Evolutionary conservation across 2,329 filamentous ascomycete species (phyloP).

Genomic region (Fusarium brachygibbosum): DNA sequence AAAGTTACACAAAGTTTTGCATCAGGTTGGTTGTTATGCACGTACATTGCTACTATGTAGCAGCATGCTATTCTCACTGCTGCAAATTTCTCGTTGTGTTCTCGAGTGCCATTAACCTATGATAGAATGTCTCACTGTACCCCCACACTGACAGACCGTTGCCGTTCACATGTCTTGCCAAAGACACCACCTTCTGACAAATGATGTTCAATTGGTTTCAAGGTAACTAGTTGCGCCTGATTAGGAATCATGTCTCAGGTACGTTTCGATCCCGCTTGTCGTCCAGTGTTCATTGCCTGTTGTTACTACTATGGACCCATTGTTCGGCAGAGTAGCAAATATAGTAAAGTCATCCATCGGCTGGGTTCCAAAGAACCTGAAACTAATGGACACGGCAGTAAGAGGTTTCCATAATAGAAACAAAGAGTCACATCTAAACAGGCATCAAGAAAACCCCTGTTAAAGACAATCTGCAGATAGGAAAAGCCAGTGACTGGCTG

Average conservation of each 20-base stretch:
- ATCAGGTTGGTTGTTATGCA: background rate
- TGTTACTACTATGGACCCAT: slow-evolving; percentile 3
- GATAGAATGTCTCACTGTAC: slow-evolving; percentile 24
- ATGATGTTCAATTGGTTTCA: slow-evolving; percentile 14
- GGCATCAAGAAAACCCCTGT: slow-evolving; percentile 28
- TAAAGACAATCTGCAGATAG: slow-evolving; percentile 21
- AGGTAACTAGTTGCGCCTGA: slow-evolving; percentile 30
- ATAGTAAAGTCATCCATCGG: slow-evolving; percentile 24
- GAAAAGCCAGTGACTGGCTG: slow-evolving; percentile 19
- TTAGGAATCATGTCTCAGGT: slow-evolving; percentile 42
- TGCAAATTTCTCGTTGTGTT: background rate
- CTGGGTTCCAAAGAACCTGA: slow-evolving; percentile 11
- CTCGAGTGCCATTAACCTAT: slow-evolving; percentile 13
- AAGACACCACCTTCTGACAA: slow-evolving; percentile 24
- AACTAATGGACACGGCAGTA: slow-evolving; percentile 11
- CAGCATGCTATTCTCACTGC: background rate
- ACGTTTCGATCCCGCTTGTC: slow-evolving; percentile 17
- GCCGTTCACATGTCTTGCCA: slow-evolving; percentile 43
- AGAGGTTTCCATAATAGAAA: slow-evolving; percentile 1
- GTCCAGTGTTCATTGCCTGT: slow-evolving; percentile 1
- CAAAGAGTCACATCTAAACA: slow-evolving; percentile 38
- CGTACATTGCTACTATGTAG: background rate
- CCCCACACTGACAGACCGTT: slow-evolving; percentile 34
- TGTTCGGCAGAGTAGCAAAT: slow-evolving; percentile 26
- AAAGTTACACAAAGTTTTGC: background rate